Evolutionary conservation across 2,329 filamentous ascomycete genomes (phyloP), one percentile per base, ranked within the genome.

Genomic region (Aureobasidium uvarum): DNA sequence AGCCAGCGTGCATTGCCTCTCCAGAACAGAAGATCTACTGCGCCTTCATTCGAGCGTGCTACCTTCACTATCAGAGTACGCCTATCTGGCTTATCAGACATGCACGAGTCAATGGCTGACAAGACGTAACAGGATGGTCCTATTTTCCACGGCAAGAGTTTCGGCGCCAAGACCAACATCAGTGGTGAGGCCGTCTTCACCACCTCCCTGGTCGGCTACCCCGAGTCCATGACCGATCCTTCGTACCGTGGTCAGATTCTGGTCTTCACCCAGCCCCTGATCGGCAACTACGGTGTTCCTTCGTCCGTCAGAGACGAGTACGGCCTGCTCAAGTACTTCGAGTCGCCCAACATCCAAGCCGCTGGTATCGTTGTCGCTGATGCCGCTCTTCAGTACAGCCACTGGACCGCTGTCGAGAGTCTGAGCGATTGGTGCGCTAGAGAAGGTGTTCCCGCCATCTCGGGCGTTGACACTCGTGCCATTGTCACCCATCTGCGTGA

Each of bases 141-240:
- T 51, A 89, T 98, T 75, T 98, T 96, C 83, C 91, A 92, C 73
- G 95, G 95, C 76, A 96, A 91, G 77, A 96, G 94, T 67, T 99
- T 98, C 73, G 95, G 95, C 73, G 95, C 95, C 75, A 95, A 96
- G 78, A 86, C 90, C 77, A 99, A 97, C 84, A 91, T 98, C 76
- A 96, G 93, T 69, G 95, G 95, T 72, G 95, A 99, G 83, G 95
- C 95, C 52, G 95, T 98, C 77, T 99, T 99, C 84, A 98, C 95
- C 68, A 98, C 95, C 67, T 97, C 94, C 28, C 87, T 98, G 65
- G 95, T 99, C 67, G 95, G 95, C 74, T 99, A 99, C 78, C 95
- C 95, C 71, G 95, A 99, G 83, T 97, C 86, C 52, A 81, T 89
- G 81, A 87, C 86, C 74, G 86, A 88, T 70, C 86, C 86, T 14